Percentiles rank a stretch among this genome's conserved stretches.
These are phyloP conservation scores for Penicillium bovifimosum DNA, from an alignment of 495 filamentous ascomycete genomes.

Conservation along the genomic window DNA sequence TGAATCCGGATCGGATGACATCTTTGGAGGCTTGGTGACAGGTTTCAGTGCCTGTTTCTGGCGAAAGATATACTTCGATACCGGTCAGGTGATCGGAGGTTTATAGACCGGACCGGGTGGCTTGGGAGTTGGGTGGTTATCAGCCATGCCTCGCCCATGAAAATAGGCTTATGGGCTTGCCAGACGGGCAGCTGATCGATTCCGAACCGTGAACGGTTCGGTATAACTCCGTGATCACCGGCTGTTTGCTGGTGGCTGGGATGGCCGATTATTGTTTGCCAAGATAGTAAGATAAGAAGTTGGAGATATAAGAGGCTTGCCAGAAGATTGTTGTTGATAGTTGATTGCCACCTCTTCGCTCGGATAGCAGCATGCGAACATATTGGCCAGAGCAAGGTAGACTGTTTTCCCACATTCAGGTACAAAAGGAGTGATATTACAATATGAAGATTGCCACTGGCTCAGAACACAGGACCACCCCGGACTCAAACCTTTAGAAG, in stretches of 20 bases:
- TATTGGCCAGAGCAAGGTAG: no score
- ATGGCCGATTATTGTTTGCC: not conserved
- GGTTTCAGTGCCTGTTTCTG: constrained; percentile 19
- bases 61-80: constrained; percentile 17
- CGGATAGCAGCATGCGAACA: no score
- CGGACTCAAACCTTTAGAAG: no score
- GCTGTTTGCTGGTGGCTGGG: constrained; percentile 1
- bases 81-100: constrained; percentile 25
- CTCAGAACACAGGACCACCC: no score
- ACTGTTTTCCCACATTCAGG: no score
- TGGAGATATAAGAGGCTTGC: no score
- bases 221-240: not conserved
- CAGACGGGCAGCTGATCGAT: constrained; percentile 3
- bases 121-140: no score
- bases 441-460: no score
- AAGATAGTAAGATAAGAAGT: not conserved
- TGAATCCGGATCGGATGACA: constrained; percentile 10
- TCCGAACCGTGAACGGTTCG: constrained; percentile 3
- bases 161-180: not conserved
- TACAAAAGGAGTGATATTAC: no score
- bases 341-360: no score
- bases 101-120: constrained; percentile 16
- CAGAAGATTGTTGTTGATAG: no score
- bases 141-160: constrained; percentile 4
- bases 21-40: constrained; percentile 1